These are phyloP conservation scores for Toxicodendron radicans DNA, from an alignment of 345 rosid genomes.

Conservation along the genomic window DNA sequence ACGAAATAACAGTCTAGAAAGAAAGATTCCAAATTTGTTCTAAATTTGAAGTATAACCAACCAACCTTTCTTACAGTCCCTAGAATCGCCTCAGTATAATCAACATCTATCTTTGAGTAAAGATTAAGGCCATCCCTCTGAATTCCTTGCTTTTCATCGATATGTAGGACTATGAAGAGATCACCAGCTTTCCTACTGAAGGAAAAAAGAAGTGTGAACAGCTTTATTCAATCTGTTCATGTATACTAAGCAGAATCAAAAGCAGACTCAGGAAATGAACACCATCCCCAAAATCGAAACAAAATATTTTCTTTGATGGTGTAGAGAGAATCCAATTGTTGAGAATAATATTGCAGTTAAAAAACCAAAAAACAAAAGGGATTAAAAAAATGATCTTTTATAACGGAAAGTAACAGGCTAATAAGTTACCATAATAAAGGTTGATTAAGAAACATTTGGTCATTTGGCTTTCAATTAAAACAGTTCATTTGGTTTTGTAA, in stretches of 20 bases:
- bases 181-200: slow-evolving; percentile 75
- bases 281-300: background rate
- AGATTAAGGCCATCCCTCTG: slow-evolving; percentile 78
- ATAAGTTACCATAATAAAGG: no score
- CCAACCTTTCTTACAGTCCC: slow-evolving; percentile 69
- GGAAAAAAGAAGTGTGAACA: background rate
- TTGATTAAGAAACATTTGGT: no score
- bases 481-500: no score
- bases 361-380: background rate
- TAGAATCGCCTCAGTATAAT: slow-evolving; percentile 81
- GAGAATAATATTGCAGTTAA: background rate
- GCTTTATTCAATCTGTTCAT: background rate
- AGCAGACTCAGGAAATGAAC: background rate
- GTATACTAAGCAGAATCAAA: slow-evolving; percentile 2
- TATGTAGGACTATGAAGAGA: slow-evolving; percentile 60
- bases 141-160: slow-evolving; percentile 76
- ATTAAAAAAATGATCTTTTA: no score
- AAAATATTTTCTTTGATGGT: background rate
- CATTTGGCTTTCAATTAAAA: no score
- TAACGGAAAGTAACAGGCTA: no score
- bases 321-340: background rate
- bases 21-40: background rate
- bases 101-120: slow-evolving; percentile 67
- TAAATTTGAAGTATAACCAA: slow-evolving; percentile 9
- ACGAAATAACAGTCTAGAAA: background rate